Conservation (phyloP, 2,329 filamentous ascomycete species). For the Chaetomium sp. region DNA sequence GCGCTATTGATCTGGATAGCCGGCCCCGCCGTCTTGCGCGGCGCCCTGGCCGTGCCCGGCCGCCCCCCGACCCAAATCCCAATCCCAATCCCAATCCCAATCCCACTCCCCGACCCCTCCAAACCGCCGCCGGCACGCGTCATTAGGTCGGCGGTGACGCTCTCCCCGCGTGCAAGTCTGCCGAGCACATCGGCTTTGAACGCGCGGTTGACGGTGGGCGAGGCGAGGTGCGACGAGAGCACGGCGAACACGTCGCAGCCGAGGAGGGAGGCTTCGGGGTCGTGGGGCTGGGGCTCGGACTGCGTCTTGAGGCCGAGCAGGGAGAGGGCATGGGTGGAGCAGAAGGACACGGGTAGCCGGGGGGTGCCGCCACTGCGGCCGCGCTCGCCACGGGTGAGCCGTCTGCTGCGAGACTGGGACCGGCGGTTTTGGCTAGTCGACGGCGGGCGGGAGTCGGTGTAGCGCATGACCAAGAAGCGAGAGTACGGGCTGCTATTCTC, state of each 20-base stretch:
- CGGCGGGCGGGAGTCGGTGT: constrained; percentile 31
- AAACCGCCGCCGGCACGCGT: background rate
- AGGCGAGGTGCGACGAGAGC: constrained; percentile 47
- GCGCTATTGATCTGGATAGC: background rate
- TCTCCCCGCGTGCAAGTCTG: constrained; percentile 36
- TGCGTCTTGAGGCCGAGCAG: constrained; percentile 48
- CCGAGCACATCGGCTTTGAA: constrained; percentile 51
- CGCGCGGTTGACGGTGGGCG: constrained; percentile 46
- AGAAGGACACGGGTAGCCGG: constrained; percentile 26
- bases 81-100: background rate
- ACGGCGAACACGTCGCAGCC: constrained; percentile 58
- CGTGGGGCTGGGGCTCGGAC: constrained; percentile 20
- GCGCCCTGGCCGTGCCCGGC: background rate
- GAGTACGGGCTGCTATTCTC: constrained; percentile 37
- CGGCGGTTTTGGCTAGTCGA: too few species aligned
- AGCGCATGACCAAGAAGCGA: constrained; percentile 39
- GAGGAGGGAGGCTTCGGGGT: constrained; percentile 39
- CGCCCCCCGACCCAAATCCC: background rate
- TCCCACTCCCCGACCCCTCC: background rate
- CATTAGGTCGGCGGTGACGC: constrained; percentile 24
- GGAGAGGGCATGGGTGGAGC: constrained; percentile 43
- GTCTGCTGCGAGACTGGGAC: background rate
- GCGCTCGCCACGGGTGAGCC: background rate
- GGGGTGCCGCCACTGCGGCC: background rate
- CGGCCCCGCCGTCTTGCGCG: background rate